Evolutionary conservation across 148 eudicot species (phyloP).

Genomic region (Rhododendron molle): DNA sequence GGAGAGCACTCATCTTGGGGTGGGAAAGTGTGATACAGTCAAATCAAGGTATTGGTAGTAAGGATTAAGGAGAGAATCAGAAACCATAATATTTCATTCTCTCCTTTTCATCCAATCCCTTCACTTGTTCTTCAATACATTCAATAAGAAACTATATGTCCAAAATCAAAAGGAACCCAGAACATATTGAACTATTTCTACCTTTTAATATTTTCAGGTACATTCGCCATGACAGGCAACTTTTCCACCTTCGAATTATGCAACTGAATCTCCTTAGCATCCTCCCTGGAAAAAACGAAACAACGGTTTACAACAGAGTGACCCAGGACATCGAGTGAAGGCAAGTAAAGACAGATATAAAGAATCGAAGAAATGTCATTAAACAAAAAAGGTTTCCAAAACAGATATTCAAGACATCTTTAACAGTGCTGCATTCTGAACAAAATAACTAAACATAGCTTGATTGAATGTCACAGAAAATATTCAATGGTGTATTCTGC

Average conservation of each 20-base stretch:
- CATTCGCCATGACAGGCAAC: constrained; percentile 19
- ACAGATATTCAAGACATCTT: neutral
- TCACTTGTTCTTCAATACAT: neutral
- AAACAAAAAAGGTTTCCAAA: neutral
- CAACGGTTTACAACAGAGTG: neutral
- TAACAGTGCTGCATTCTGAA: neutral
- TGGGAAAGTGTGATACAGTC: too few relatives aligned
- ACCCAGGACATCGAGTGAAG: neutral
- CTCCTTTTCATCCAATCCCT: neutral
- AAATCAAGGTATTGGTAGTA: neutral
- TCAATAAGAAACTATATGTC: neutral
- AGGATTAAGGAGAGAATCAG: neutral
- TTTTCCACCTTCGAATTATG: constrained; percentile 22
- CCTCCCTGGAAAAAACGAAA: constrained; percentile 46
- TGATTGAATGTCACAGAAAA: neutral
- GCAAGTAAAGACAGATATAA: neutral
- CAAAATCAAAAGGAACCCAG: neutral
- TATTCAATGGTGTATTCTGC: neutral
- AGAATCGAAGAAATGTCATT: neutral
- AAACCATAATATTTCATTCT: neutral
- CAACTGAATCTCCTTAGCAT: constrained; percentile 49
- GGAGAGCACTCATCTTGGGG: too few relatives aligned
- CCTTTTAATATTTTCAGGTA: constrained; percentile 60
- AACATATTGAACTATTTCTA: constrained; percentile 14
- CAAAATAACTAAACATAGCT: neutral